Evolutionary conservation across 139 green algal species (phyloP), one percentile per base, ranked within the genome.

Genomic region (Chlorella vulgaris): DNA sequence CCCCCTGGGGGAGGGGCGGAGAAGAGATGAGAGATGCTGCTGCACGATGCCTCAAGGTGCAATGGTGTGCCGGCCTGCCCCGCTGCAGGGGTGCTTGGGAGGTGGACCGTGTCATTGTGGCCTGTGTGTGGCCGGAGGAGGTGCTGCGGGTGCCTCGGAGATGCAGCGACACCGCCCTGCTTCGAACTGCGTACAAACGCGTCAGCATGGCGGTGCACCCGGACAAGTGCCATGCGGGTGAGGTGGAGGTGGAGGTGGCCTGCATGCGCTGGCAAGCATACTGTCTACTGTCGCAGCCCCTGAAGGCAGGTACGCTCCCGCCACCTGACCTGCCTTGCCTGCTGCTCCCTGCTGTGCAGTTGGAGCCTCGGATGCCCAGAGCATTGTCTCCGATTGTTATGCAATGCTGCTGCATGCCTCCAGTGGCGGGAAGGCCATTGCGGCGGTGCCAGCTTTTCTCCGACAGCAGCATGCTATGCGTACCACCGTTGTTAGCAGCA

Each of bases 61-160:
- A n/a, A n/a, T n/a, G n/a, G 47, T 10, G 47, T 58, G 15, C 13
- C 47, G 15, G 47, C 47, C 47, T 58, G 47, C 47, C 47, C 68
- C 6, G 28, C 31, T 35, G 70, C 50, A 78, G 70, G 36, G 42
- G 40, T 4, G 47, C 47, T 26, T 85, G 81, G 81, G 70, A 81
- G 39, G 81, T 85, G 38, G 81, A 80, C 60, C 71, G 81, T 10
- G 71, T 85, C 51, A 79, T 85, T 33, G 40, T 77, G 63, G 81
- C 55, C 4, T 85, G 81, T 70, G 39, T 42, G 22, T 79, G 63
- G 65, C 81, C 81, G 2, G 69, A 85, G 60, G 74, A 85, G 65
- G 81, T 85, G 74, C 74, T 85, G 51, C 81, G 81, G 1, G 81
- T 85, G 47, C 51, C 74, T 6, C 74, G 74, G 28, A 53, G 55